Base-by-base conservation (phyloP, 345 rosid genomes). In the Excoecaria cochinchinensis region DNA sequence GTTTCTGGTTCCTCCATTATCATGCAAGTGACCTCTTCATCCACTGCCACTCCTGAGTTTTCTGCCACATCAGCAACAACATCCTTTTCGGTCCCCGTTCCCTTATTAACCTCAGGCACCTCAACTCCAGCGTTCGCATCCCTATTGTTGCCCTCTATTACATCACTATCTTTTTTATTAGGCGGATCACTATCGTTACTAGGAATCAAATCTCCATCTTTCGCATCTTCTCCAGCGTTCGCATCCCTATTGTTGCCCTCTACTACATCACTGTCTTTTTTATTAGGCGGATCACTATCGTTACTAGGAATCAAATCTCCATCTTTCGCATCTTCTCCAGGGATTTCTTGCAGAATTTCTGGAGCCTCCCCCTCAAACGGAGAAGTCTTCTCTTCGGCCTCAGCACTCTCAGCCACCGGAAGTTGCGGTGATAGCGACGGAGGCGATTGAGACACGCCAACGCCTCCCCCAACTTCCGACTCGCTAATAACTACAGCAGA, bases 1-100 rank as follows among this genome's bases (percentile, higher is more conserved):
- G 42, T n/a, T 53, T 4, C 39, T 58, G 57, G 53, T 64, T 24
- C 52, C 57, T 75, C 72, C 14, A 24, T 44, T 11, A 22, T 44
- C n/a, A 22, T 21, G 13, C 50, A 42, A 24, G 52, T 46, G n/a
- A 40, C 44, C 46, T n/a, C 53, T 16, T 39, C 64, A 17, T 57
- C 67, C 46, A 6, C 21, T 44, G 59, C 76, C 68, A 69, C 82
- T 62, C 77, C 89, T 36, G 67, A 66, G 82, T 67, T 80, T 31
- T 77, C 74, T 25, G 25, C 69, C 40, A 69, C 59, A 19, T 24
- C 72, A 0, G 22, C 73, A 57, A n/a, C 63, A 51, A 58, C 72
- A 40, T 52, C 74, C 16, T 31, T 48, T 12, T 70, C 15, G 31
- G 21, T 51, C 22, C 15, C 59, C 7, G 22, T 50, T 48, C n/a